Percentiles rank a stretch among this genome's conserved stretches.
Evolutionary conservation across 345 rosid species (phyloP).

Genomic region (Atalantia buxifolia): DNA sequence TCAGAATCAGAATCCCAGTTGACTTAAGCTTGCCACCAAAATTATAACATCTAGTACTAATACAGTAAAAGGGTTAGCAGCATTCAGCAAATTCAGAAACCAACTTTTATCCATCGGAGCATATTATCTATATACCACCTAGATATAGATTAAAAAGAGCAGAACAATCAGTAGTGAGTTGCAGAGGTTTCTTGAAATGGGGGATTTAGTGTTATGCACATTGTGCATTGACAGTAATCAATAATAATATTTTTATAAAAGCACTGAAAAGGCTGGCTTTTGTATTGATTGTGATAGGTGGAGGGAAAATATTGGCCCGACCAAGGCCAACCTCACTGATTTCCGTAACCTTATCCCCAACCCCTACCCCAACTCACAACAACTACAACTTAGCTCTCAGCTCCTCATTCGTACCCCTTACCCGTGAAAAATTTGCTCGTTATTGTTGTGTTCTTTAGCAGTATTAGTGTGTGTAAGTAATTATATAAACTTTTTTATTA

Average conservation of each 20-base stretch:
- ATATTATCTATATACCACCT: slow-evolving; percentile 7
- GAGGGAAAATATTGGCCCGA: slow-evolving; percentile 31
- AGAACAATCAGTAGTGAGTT: neutral
- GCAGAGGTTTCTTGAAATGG: slow-evolving; percentile 6
- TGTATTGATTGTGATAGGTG: slow-evolving; percentile 36
- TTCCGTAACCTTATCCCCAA: slow-evolving; percentile 51
- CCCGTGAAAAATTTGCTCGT: slow-evolving; percentile 1
- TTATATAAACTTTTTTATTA: neutral
- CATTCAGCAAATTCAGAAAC: slow-evolving; percentile 15
- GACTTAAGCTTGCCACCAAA: neutral
- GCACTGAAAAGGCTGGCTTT: slow-evolving; percentile 15
- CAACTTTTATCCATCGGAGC: slow-evolving; percentile 9
- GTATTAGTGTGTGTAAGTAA: no score
- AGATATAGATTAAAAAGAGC: neutral
- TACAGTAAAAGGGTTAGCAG: neutral
- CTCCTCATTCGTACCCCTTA: slow-evolving; percentile 3
- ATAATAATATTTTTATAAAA: neutral
- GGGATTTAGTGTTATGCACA: neutral
- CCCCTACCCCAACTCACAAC: slow-evolving; percentile 13
- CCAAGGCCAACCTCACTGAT: slow-evolving; percentile 30
- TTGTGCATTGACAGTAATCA: neutral
- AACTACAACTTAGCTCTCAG: slow-evolving; percentile 6
- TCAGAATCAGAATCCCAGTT: slow-evolving; percentile 16
- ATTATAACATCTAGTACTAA: neutral
- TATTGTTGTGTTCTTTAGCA: neutral